phyloP scores from a whole-genome alignment of 495 filamentous ascomycete species.

The Neurospora sp. region DNA sequence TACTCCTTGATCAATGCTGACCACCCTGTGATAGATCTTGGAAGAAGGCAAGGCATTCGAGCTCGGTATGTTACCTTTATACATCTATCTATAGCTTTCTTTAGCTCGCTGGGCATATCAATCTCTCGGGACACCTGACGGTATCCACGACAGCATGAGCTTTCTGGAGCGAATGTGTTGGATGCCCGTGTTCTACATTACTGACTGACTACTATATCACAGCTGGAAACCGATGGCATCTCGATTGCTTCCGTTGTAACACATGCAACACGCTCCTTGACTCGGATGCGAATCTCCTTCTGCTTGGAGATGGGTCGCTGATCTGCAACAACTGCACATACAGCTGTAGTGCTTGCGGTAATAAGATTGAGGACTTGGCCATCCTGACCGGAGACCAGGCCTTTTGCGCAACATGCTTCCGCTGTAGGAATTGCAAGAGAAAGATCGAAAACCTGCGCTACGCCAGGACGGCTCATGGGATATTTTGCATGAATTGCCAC shows the following conservation, averaged over 20 bases:
- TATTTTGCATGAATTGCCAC: conserved; percentile 99
- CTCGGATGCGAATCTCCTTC: conserved; percentile 93
- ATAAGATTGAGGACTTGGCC: conserved; percentile 97
- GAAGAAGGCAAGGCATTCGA: conserved; percentile 99
- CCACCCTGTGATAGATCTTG: conserved; percentile 49
- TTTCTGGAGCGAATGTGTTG: background rate
- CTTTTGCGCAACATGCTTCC: conserved; percentile 96
- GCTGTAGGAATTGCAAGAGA: conserved; percentile 94
- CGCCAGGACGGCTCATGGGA: conserved; percentile 93
- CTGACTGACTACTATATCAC: conserved; percentile 2
- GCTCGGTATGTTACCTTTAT: conserved; percentile 56
- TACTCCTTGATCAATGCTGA: conserved; percentile 1
- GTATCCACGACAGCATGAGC: background rate
- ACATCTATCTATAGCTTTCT: background rate
- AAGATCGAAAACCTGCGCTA: conserved; percentile 99
- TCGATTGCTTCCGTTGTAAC: conserved; percentile 98
- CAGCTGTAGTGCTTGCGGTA: conserved; percentile 91
- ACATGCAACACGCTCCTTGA: conserved; percentile 92
- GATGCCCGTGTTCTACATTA: background rate
- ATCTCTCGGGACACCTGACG: background rate
- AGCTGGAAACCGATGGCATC: conserved; percentile 99
- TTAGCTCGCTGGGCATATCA: background rate
- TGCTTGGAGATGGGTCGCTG: conserved; percentile 93
- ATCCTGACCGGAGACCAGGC: conserved; percentile 98
- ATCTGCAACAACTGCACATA: conserved; percentile 99